Evolutionary conservation across 495 filamentous ascomycete genomes (phyloP).

Genomic region (Lasiosphaeria miniovina): DNA sequence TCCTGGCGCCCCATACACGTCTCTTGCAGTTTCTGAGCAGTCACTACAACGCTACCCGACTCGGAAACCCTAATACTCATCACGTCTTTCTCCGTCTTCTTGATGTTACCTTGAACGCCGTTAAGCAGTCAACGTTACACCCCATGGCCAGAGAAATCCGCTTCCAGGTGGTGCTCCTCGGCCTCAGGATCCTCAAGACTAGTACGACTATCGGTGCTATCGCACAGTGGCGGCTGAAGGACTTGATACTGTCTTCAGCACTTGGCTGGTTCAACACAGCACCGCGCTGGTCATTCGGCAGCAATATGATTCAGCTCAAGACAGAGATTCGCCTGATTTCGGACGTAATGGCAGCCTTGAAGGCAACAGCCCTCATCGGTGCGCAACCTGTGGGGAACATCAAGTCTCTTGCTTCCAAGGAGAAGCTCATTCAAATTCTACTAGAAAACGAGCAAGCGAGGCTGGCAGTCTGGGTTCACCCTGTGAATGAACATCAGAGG

Average conservation of each 20-base stretch:
- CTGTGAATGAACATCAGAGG: slow-evolving; percentile 60
- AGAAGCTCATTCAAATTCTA: slow-evolving; percentile 72
- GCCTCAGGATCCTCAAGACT: slow-evolving; percentile 68
- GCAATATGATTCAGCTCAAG: slow-evolving; percentile 88
- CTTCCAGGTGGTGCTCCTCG: slow-evolving; percentile 82
- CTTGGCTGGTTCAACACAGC: slow-evolving; percentile 83
- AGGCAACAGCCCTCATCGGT: slow-evolving; percentile 53
- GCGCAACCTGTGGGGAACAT: slow-evolving; percentile 50
- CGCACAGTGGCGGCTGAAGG: slow-evolving; percentile 75
- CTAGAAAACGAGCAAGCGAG: slow-evolving; percentile 82
- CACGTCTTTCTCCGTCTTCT: slow-evolving; percentile 77
- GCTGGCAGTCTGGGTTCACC: slow-evolving; percentile 85
- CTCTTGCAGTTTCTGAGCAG: slow-evolving; percentile 87
- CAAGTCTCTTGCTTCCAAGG: slow-evolving; percentile 70
- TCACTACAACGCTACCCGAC: slow-evolving; percentile 85
- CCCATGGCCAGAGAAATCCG: slow-evolving; percentile 87
- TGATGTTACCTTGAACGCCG: slow-evolving; percentile 65
- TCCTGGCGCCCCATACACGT: slow-evolving; percentile 80
- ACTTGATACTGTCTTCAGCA: slow-evolving; percentile 78
- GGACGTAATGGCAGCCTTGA: slow-evolving; percentile 68
- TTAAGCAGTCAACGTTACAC: slow-evolving; percentile 69
- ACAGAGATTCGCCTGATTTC: slow-evolving; percentile 80
- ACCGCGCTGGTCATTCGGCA: slow-evolving; percentile 92
- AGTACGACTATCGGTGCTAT: slow-evolving; percentile 58
- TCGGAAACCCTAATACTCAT: slow-evolving; percentile 76